Percentiles rank a stretch among this genome's conserved stretches.
These are phyloP conservation scores for Trichosporon sp. DNA, from an alignment of 1,284 basidiomycete species.

Conservation along the genomic window DNA sequence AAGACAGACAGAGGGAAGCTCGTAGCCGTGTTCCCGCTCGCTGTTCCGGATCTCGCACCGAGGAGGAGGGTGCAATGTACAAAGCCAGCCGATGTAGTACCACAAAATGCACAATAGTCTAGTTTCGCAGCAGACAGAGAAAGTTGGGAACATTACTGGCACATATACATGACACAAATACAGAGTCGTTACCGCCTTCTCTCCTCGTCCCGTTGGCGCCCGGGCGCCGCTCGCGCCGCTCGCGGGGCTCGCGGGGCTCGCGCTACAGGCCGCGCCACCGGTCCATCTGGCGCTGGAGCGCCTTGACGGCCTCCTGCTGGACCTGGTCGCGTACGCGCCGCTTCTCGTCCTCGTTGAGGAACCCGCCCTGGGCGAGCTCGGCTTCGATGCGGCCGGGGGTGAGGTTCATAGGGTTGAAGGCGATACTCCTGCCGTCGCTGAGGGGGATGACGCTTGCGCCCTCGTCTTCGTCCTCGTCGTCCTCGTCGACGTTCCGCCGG, in stretches of 20 bases:
- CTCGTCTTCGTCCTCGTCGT: conserved; percentile 5
- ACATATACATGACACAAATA: neutral
- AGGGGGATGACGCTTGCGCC: conserved; percentile 25
- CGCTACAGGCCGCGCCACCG: conserved; percentile 30
- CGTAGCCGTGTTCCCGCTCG: no score
- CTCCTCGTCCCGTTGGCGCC: no score
- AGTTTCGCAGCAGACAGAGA: neutral
- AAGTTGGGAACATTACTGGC: neutral
- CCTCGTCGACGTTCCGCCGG: conserved; percentile 27
- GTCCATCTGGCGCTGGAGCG: conserved; percentile 33
- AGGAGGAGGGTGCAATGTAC: neutral
- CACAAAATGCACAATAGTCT: neutral
- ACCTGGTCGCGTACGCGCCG: conserved; percentile 10
- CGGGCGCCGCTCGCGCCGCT: neutral
- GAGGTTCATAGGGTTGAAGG: conserved; percentile 37
- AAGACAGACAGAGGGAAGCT: no score
- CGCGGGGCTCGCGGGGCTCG: no score
- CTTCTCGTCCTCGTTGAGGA: conserved; percentile 34
- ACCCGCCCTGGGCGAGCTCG: conserved; percentile 35
- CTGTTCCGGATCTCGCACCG: neutral
- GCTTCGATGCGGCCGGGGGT: conserved; percentile 32
- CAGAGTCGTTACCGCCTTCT: neutral
- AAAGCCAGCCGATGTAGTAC: neutral
- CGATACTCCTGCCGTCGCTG: conserved; percentile 33
- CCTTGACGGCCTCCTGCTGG: conserved; percentile 29